Conservation (phyloP, 306 rosid genomes). For the Hippophae rhamnoides region DNA sequence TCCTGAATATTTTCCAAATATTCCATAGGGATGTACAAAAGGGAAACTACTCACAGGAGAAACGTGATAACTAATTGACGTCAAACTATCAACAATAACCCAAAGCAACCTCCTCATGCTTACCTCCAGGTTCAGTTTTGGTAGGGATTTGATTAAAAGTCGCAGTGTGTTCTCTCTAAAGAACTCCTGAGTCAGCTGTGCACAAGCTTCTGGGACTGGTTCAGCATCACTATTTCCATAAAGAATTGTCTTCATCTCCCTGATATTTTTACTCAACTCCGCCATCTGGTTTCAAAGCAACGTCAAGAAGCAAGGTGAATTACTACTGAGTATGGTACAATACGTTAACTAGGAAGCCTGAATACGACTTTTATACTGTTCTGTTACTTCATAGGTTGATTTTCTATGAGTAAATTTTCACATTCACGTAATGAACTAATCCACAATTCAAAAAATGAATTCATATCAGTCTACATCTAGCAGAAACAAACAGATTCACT, state of each 20-base stretch:
- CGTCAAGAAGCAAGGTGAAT: background rate
- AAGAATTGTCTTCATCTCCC: conserved; percentile 38
- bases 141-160: conserved; percentile 34
- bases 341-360: background rate
- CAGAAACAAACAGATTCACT: too few relatives aligned
- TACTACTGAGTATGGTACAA: background rate
- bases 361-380: background rate
- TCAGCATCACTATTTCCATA: conserved; percentile 52
- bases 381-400: too few relatives aligned
- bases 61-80: background rate
- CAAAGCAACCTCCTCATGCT: background rate
- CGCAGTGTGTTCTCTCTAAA: conserved; percentile 48
- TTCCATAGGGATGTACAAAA: background rate
- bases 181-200: conserved; percentile 52
- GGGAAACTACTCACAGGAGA: background rate
- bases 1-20: background rate
- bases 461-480: too few relatives aligned
- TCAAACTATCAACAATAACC: background rate
- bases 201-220: conserved; percentile 50
- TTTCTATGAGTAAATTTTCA: too few relatives aligned
- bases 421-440: too few relatives aligned
- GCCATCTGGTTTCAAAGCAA: conserved; percentile 20
- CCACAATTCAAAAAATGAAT: too few relatives aligned
- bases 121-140: conserved; percentile 50
- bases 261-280: conserved; percentile 35